phyloP scores from a whole-genome alignment of 1,284 basidiomycete genomes.

The Schizophyllum commune region DNA sequence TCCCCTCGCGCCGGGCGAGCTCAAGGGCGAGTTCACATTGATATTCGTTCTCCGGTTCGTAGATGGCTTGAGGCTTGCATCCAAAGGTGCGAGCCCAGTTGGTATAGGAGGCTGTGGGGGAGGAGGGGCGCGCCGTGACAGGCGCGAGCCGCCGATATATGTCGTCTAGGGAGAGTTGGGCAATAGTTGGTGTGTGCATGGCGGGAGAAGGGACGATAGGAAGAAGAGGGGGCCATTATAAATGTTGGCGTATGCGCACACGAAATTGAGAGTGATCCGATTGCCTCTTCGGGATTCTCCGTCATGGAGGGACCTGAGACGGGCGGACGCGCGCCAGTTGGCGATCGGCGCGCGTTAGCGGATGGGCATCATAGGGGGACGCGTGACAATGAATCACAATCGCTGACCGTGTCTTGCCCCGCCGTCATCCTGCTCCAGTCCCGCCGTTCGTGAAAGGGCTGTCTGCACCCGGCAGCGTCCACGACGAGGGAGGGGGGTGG shows the following conservation, averaged over 20 bases:
- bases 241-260: neutral
- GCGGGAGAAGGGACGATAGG: neutral
- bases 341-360: neutral
- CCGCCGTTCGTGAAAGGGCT: too few species aligned
- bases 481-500: neutral
- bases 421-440: neutral
- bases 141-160: neutral
- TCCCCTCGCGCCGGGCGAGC: constrained; percentile 72
- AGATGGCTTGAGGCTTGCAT: constrained; percentile 66
- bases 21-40: constrained; percentile 80
- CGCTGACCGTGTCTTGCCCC: neutral
- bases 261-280: neutral
- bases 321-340: neutral
- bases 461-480: too few species aligned
- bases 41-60: constrained; percentile 68
- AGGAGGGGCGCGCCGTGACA: neutral
- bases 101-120: neutral
- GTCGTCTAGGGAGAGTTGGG: neutral
- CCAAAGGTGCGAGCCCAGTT: constrained; percentile 71
- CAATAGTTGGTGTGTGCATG: neutral
- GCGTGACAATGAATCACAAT: neutral
- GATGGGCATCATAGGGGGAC: neutral
- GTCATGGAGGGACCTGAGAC: neutral
- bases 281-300: neutral
- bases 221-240: neutral